These are phyloP conservation scores for Erodium texanum DNA, from an alignment of 441 rosid species.

Conservation along the genomic window DNA sequence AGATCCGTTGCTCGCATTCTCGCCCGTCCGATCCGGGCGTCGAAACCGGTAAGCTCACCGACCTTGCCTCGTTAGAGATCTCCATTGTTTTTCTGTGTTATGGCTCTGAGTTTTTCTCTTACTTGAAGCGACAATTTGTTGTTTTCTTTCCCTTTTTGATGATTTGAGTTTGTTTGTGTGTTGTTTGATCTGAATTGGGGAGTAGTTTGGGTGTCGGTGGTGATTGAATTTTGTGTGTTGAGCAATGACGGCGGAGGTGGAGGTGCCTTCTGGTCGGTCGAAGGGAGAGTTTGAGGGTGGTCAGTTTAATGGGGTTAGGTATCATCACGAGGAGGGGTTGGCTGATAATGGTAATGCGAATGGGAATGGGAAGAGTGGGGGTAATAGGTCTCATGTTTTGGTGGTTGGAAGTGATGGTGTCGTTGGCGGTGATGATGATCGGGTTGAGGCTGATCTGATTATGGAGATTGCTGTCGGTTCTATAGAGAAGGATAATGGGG, in stretches of 20 bases:
- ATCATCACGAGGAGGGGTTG: neutral
- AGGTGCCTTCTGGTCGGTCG: slow-evolving; percentile 27
- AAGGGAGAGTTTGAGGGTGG: neutral
- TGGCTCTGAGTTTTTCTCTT: too few relatives aligned
- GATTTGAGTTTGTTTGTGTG: neutral
- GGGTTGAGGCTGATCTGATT: slow-evolving; percentile 16
- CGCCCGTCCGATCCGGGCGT: too few relatives aligned
- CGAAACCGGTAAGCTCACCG: too few relatives aligned
- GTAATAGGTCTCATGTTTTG: slow-evolving; percentile 29
- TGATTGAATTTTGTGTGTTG: neutral
- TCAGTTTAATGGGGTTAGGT: slow-evolving; percentile 14
- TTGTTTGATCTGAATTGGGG: neutral
- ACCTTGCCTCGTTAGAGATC: too few relatives aligned
- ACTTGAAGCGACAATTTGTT: neutral
- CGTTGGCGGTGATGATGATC: slow-evolving; percentile 18
- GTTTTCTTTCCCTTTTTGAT: neutral
- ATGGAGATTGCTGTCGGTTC: slow-evolving; percentile 6
- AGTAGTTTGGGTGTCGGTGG: slow-evolving; percentile 17
- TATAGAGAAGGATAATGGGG: neutral
- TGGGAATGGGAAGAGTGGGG: slow-evolving; percentile 25
- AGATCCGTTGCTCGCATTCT: too few relatives aligned
- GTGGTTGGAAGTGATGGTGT: slow-evolving; percentile 11
- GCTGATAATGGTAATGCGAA: neutral
- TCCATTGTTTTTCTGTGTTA: too few relatives aligned
- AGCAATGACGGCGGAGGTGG: slow-evolving; percentile 41